Evolutionary conservation across 805 yeast species (phyloP), one percentile per base, ranked within the genome.

Genomic region (Starmerella gropengiesseri): DNA sequence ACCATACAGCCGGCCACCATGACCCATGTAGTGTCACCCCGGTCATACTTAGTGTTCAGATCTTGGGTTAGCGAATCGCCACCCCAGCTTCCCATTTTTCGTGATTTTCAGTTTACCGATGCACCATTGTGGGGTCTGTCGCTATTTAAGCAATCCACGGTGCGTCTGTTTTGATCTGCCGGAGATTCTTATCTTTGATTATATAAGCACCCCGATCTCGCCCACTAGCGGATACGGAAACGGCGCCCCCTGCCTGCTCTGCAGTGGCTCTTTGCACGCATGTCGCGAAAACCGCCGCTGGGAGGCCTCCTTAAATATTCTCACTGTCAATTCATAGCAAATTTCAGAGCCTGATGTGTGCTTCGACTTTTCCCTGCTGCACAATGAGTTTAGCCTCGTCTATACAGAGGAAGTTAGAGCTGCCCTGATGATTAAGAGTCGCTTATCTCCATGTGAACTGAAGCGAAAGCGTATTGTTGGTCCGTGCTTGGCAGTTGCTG

Each of bases 21-120:
- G 44, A 85, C 71, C 93, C 94, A 86, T 4, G 76, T 84, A 83
- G 81, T 79, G 60, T 84, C 83, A 38, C 80, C 93, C 9, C 37
- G 41, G 31, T 55, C 32, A 58, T 71, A 86, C 55, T 73, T 78
- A 8, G 66, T 65, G 60, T 84, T 84, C 55, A 86, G 68, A 62
- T 87, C 81, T 20, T 72, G 72, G 16, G 75, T 73, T 60, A 83
- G 67, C 27, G 84, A 74, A 65, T 85, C 76, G 55, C 94, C 94
- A 50, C 94, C 94, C 44, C 85, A 76, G 34, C 19, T 25, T 7
- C 53, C 57, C 57, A 54, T 54, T 20, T 26, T 31, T 81, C 80
- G 14, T n/a, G 4, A 16, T 5, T 16, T 13, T 25, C 16, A 28
- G 5, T 30, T 27, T 30, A 5, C 4, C 6, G 29, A 4, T 6